Base-by-base conservation (phyloP, 2,329 filamentous ascomycete species). In the Hymenoscyphus occultus region DNA sequence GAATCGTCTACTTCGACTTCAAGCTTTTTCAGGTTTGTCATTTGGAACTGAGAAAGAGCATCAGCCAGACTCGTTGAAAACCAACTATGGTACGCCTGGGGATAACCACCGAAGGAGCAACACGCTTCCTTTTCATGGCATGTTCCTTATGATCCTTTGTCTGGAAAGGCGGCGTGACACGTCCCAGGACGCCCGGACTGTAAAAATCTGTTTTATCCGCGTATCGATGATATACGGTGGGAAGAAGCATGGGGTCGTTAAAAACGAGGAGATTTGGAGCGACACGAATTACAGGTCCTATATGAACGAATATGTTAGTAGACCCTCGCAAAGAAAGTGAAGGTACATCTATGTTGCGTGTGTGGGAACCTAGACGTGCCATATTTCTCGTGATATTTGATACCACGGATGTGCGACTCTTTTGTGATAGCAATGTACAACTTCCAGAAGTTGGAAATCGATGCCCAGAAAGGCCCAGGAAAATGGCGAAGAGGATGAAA, bases 141-240 rank as follows among this genome's bases (percentile, higher is more conserved):
- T 48, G 42, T n/a, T 48, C 42, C 19, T 9, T 19, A n/a, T 48
- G 42, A n/a, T 48, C 42, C n/a, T 48, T 48, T 48, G 42, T n/a
- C 2, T 48, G 42, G 42, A 48, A 48, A 5, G 42, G 42, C 19
- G 42, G 42, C 19, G 42, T 48, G 4, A 48, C 42, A 48, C 42
- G 42, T 48, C 42, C 42, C 9, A 48, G 42, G 19, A 48, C 19
- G n/a, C 42, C 42, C n/a, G 42, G 16, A 48, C 42, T 48, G n/a
- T 48, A 48, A n/a, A 48, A 48, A 48, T 48, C 42, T 48, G 42
- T 48, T 48, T 48, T 48, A 48, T 48, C 42, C 1, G 42, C 42
- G 19, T 48, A 48, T 48, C 42, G n/a, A n/a, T 48, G 42, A 48
- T 48, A 48, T 2, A 48, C 42, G 19, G 19, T n/a, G 2, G 42